Evolutionary conservation across 768 basidiomycete species (phyloP).

Genomic region (Leucocoprinus birnbaumii): DNA sequence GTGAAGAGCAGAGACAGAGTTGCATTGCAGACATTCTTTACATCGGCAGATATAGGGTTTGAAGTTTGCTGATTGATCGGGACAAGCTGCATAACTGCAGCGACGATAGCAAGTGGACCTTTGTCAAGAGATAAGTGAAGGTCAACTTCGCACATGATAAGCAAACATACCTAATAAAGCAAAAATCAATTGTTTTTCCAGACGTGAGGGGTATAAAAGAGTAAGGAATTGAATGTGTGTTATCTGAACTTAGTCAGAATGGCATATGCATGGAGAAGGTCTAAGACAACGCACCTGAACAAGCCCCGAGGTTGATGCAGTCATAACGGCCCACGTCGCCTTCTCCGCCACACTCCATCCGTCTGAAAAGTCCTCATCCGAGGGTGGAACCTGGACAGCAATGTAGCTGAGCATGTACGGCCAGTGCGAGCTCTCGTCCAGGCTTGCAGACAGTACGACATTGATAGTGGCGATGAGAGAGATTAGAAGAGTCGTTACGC

Average conservation of each 20-base stretch:
- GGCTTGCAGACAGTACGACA: conserved; percentile 62
- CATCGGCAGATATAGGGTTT: conserved; percentile 60
- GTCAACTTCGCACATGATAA: neutral
- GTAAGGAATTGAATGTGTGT: conserved; percentile 98
- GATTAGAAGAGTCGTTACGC: conserved; percentile 76
- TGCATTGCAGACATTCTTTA: conserved; percentile 94
- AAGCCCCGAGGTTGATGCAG: conserved; percentile 77
- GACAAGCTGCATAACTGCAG: conserved; percentile 82
- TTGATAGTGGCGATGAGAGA: conserved; percentile 76
- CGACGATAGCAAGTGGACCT: conserved; percentile 84
- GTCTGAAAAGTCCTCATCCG: conserved; percentile 23
- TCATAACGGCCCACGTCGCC: conserved; percentile 85
- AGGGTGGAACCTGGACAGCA: conserved; percentile 73
- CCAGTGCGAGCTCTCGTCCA: conserved; percentile 70
- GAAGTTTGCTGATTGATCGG: conserved; percentile 52
- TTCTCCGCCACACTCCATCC: conserved; percentile 65
- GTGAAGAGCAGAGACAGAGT: conserved; percentile 96
- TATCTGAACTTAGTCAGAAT: conserved; percentile 45
- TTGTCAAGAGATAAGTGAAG: neutral
- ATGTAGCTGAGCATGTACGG: conserved; percentile 97
- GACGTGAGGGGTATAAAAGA: conserved; percentile 85
- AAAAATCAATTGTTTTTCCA: conserved; percentile 87
- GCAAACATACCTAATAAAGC: conserved; percentile 64
- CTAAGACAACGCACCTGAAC: conserved; percentile 68
- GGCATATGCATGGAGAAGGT: neutral